Evolutionary conservation across 352 stramenopile genomes (phyloP), one percentile per base, ranked within the genome.

Genomic region (Phytophthora cactorum): DNA sequence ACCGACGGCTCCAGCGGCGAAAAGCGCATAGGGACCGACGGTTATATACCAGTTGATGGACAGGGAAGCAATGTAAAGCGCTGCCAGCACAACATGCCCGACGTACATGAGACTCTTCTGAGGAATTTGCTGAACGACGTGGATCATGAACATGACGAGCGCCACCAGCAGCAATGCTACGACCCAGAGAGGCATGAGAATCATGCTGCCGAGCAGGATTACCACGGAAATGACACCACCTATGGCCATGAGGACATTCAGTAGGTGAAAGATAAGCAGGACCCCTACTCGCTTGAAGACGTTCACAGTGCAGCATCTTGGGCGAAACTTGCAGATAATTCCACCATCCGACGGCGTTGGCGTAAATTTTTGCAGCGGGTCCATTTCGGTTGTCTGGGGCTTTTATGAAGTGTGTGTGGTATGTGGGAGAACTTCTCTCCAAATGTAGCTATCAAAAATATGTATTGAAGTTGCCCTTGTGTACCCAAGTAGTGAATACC

Each of bases 201-300:
- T 44, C 34, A 72, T 58, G 17, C 64, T 72, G 7, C 15, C 28
- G 10, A 68, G 29, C 52, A 68, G 10, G 0, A 72, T 15, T 12
- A 15, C 38, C 22, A 59, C 51, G 14, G 28, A 49, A 34, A 63
- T 36, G 53, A 59, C n/a, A 5, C 58, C 59, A 53, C 52, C 46
- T 5, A 68, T 43, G 25, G 55, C 15, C 9, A 72, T 14, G 17
- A 59, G 2, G 9, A 47, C 29, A 39, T 72, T 72, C 38, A 68
- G 11, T 7, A 68, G 4, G 52, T 68, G 51, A n/a, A 68, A 72
- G n/a, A 17, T 10, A 14, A 72, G 45, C 29, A 68, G 46, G 7
- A 59, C 15, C 5, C 64, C 44, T 4, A 59, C 44, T 38, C 43
- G 43, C 28, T 62, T 63, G 43, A 62, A 44, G 4, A 28, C 17